A percentile compares a stretch with the other conserved stretches of the same genome.
Conservation (phyloP, 1,284 basidiomycete species). For the Papiliotrema nemorosa region DNA sequence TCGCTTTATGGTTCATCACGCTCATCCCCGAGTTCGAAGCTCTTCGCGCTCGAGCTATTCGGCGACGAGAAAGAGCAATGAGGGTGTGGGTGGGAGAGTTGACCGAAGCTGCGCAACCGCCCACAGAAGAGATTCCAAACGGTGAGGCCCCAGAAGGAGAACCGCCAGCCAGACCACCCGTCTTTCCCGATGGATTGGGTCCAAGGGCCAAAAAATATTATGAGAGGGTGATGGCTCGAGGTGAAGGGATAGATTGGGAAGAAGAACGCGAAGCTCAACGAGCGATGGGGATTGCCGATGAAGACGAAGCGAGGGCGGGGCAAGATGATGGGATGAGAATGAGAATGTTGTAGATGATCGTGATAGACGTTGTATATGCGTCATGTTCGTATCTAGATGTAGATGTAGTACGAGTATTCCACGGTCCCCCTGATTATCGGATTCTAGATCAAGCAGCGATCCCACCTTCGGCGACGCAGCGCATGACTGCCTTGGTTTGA, state of each 20-base stretch:
- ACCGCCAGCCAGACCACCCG: neutral
- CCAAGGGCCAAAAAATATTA: constrained; percentile 33
- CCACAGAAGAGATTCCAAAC: neutral
- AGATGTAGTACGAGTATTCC: no score
- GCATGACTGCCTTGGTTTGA: no score
- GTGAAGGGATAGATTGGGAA: constrained; percentile 47
- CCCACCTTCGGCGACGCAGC: no score
- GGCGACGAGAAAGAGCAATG: constrained; percentile 37
- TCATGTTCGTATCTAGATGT: no score
- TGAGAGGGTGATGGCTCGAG: constrained; percentile 24
- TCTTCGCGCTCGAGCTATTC: constrained; percentile 31
- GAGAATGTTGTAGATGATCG: constrained; percentile 2
- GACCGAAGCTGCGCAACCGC: neutral
- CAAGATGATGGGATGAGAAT: constrained; percentile 4
- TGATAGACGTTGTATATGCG: no score
- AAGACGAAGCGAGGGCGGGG: neutral
- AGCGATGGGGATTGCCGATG: constrained; percentile 5
- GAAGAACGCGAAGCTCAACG: constrained; percentile 36
- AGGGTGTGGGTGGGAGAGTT: constrained; percentile 28
- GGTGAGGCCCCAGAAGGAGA: neutral
- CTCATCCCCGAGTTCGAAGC: constrained; percentile 41
- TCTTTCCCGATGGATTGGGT: constrained; percentile 30
- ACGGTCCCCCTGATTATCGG: no score
- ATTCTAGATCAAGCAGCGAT: no score
- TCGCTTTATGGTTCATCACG: constrained; percentile 41